Evolutionary conservation across 2,329 filamentous ascomycete species (phyloP), one percentile per base, ranked within the genome.

Genomic region (Claviceps pazoutovae): DNA sequence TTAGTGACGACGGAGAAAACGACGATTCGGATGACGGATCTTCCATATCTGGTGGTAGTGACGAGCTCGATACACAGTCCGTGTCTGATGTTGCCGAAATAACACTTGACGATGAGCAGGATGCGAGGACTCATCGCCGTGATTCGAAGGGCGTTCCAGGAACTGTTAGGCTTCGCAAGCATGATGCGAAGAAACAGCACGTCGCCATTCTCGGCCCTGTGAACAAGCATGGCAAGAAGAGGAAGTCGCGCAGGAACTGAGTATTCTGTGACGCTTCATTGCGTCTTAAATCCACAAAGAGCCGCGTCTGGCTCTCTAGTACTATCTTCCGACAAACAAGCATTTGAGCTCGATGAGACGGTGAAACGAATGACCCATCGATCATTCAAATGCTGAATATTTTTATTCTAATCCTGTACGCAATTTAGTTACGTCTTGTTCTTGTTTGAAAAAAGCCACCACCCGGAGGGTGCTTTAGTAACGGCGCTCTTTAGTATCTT

Each of bases 1-100:
- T 89, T 61, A 88, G 84, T 66, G 86, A 90, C 66, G 84, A 88
- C 61, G 83, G 84, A 59, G 85, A 88, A 62, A 87, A 85, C 60
- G 84, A 86, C 58, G 82, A 84, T 51, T 86, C 83, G 1, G 80
- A 84, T 52, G 79, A 80, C 54, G 76, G 74, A 46, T 84, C 79
- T 4, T 75, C 75, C 3, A 71, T 74, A 44, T 83, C 80, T 4
- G 80, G 80, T 26, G 70, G 71, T 51, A 78, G 74, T 52, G 77
- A 80, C 48, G 72, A 69, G 52, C 64, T 78, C 39, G 81, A 81
- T 26, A 72, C 78, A n/a, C 78, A 79, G 54, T 74, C 75, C 3
- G 71, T 78, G 23, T 77, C 77, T 11, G 79, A 82, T 58, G 73
- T 82, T 41, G 75, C 79, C 30, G 80, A 83, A 59, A 80, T 83